Conservation (phyloP, 148 eudicot species). For the Amaranthus cruentus region DNA sequence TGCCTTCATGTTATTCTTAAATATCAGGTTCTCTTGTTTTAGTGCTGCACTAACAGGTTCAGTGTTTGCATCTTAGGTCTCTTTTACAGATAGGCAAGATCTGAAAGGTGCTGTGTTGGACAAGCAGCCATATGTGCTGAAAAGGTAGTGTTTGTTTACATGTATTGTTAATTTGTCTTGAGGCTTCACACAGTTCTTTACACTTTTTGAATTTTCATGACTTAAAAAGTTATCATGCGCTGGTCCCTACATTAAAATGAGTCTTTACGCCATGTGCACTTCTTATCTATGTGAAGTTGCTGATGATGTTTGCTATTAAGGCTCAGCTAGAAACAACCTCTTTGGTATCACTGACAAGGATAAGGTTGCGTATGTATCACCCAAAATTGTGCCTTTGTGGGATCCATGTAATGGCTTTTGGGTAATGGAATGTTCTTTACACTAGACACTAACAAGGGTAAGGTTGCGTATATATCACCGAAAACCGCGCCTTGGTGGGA, state of each 20-base stretch:
- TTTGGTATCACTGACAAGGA: too few species aligned
- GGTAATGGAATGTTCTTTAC: background rate
- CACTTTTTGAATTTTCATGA: background rate
- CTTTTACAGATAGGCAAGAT: conserved; percentile 49
- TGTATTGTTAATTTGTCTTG: background rate
- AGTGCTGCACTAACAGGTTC: conserved; percentile 8
- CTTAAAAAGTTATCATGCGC: background rate
- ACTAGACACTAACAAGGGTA: background rate
- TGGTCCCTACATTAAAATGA: background rate
- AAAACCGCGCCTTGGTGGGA: too few species aligned
- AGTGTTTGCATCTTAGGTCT: conserved; percentile 41
- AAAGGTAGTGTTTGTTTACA: conserved; percentile 36
- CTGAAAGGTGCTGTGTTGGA: conserved; percentile 51
- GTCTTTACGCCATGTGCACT: too few species aligned
- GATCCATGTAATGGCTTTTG: too few species aligned
- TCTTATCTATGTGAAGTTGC: too few species aligned
- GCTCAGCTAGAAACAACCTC: too few species aligned
- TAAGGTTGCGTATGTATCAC: too few species aligned
- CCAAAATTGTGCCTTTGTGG: too few species aligned
- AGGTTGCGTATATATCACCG: too few species aligned
- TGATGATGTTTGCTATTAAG: too few species aligned
- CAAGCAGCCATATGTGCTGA: conserved; percentile 53
- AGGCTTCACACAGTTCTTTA: background rate
- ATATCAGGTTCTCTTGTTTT: background rate
- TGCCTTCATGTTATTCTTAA: background rate